Conservation (phyloP, 108 stramenopile genomes). For the Nitzschia sp. region DNA sequence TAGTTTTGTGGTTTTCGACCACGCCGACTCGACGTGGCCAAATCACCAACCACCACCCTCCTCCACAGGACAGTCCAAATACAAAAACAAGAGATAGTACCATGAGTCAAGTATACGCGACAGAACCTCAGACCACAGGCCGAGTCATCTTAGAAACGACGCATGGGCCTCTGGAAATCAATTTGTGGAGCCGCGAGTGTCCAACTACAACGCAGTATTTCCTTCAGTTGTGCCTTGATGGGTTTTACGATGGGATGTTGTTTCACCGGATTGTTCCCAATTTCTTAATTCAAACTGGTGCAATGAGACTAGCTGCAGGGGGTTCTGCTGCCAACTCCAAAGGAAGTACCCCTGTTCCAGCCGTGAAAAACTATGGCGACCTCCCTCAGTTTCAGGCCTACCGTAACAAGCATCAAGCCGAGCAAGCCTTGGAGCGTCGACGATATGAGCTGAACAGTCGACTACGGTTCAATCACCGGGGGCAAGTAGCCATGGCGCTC, state of each 20-base stretch:
- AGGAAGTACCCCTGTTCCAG: conserved; percentile 2
- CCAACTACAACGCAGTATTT: conserved; percentile 86
- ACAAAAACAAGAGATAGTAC: too few relatives aligned
- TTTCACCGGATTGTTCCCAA: conserved; percentile 86
- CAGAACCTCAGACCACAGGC: conserved; percentile 86
- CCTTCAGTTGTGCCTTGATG: conserved; percentile 89
- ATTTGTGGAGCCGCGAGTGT: conserved; percentile 91
- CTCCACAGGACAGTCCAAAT: too few relatives aligned
- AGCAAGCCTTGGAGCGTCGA: conserved; percentile 54
- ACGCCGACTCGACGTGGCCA: too few relatives aligned
- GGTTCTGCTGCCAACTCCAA: conserved; percentile 8
- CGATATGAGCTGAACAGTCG: conserved; percentile 83
- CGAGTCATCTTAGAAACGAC: conserved; percentile 90
- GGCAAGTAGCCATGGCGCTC: conserved; percentile 92
- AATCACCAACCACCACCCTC: too few relatives aligned
- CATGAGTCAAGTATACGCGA: conserved; percentile 94
- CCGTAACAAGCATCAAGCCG: conserved; percentile 34
- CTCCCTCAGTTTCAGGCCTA: conserved; percentile 18
- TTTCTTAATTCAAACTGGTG: conserved; percentile 91
- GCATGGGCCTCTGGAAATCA: conserved; percentile 87
- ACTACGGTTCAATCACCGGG: conserved; percentile 90
- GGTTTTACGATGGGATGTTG: conserved; percentile 71
- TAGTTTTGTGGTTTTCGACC: too few relatives aligned
- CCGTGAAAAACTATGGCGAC: conserved; percentile 10
- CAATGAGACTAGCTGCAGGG: conserved; percentile 30